A percentile compares a stretch with the other conserved stretches of the same genome.
phyloP scores from a whole-genome alignment of 345 rosid species.

The Moringa oleifera region DNA sequence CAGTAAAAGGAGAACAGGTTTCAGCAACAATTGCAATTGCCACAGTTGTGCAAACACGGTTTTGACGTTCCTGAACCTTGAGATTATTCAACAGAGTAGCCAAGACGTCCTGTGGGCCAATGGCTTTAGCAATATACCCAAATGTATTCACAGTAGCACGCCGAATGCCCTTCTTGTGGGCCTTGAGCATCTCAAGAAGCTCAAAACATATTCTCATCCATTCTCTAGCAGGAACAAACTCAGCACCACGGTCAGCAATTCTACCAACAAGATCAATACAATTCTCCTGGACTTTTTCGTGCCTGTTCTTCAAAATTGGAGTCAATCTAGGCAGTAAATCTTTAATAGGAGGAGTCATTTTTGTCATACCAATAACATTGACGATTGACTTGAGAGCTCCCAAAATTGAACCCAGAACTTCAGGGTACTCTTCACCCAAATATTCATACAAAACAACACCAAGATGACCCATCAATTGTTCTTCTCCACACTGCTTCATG shows the following conservation, averaged over 20 bases:
- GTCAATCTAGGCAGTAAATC: constrained; percentile 98
- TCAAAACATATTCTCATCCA: constrained; percentile 99
- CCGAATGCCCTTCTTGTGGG: constrained; percentile 97
- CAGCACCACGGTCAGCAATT: constrained; percentile 99
- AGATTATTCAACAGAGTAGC: constrained; percentile 95
- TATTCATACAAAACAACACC: constrained; percentile 96
- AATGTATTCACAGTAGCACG: constrained; percentile 97
- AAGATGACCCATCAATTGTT: constrained; percentile 98
- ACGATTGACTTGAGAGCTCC: constrained; percentile 99
- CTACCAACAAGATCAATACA: constrained; percentile 98
- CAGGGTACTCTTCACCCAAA: constrained; percentile 98
- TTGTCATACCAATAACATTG: constrained; percentile 98
- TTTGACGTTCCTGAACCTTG: constrained; percentile 98
- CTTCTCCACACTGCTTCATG: constrained; percentile 98
- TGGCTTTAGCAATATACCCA: constrained; percentile 98
- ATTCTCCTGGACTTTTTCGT: constrained; percentile 98
- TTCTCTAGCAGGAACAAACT: constrained; percentile 99
- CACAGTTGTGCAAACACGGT: constrained; percentile 99
- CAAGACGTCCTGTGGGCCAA: constrained; percentile 97
- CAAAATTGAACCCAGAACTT: constrained; percentile 93
- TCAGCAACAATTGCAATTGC: constrained; percentile 98
- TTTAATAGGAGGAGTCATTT: constrained; percentile 99
- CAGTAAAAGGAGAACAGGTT: constrained; percentile 95
- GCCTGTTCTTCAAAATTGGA: constrained; percentile 96
- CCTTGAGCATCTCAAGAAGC: constrained; percentile 99